Conservation (phyloP, 148 eudicot genomes). For the Fagopyrum tataricum region DNA sequence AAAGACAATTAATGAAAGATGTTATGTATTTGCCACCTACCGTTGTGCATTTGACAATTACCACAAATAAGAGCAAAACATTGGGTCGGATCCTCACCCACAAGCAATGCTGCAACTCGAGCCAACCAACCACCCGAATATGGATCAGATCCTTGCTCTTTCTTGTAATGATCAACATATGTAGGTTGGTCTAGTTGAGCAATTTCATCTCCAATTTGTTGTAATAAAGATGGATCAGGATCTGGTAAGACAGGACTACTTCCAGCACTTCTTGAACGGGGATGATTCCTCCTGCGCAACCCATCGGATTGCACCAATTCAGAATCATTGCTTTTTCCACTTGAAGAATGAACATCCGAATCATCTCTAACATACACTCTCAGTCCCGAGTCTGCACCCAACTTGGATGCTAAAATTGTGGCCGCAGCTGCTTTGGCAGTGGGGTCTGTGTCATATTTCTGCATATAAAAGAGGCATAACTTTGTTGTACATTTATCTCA, state of each 20-base stretch:
- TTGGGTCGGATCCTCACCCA: conserved; percentile 95
- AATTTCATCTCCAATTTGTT: conserved; percentile 31
- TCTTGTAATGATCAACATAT: conserved; percentile 57
- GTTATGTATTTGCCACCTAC: conserved; percentile 24
- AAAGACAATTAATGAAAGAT: background rate
- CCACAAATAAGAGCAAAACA: conserved; percentile 93
- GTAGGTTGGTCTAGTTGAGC: conserved; percentile 38
- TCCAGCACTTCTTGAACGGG: conserved; percentile 34
- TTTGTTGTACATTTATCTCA: background rate
- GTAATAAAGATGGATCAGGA: conserved; percentile 28
- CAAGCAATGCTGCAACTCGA: conserved; percentile 81
- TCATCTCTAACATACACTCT: conserved; percentile 67
- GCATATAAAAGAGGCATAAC: conserved; percentile 19
- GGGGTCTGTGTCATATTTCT: conserved; percentile 95
- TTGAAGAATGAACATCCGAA: conserved; percentile 23
- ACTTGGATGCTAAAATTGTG: conserved; percentile 76
- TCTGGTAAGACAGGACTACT: conserved; percentile 25
- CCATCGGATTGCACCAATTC: conserved; percentile 46
- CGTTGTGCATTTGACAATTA: conserved; percentile 95
- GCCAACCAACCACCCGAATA: conserved; percentile 76
- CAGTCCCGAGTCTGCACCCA: conserved; percentile 86
- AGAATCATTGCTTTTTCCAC: conserved; percentile 62
- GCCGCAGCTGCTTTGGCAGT: conserved; percentile 99
- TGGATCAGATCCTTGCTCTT: conserved; percentile 34
- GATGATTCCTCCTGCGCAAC: conserved; percentile 62